Evolutionary conservation across 495 filamentous ascomycete genomes (phyloP), one percentile per base, ranked within the genome.

Genomic region (Penicillium simplicissimum): DNA sequence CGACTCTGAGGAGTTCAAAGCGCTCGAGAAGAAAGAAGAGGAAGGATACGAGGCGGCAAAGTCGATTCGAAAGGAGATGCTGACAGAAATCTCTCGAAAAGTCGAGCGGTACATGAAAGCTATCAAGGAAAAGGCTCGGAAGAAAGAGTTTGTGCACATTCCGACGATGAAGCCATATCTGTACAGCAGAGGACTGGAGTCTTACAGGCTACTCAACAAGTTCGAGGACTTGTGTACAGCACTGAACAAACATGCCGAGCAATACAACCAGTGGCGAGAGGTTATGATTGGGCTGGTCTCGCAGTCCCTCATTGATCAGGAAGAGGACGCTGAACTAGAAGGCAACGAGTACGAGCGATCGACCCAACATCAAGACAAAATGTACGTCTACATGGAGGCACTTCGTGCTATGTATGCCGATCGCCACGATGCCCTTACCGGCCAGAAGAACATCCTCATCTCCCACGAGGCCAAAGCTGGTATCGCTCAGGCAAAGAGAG

Each of bases 261-360:
- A 85, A 52, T 81, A 96, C 28, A 81, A 87, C 15, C 77, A 89
- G 58, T 96, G 90, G 90, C 82, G 93, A 33, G 80, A 87, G 28
- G 76, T 84, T 23, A 84, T 92, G 61, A 80, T 90, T 35, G 77
- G 88, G 52, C 81, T 94, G 19, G 80, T 97, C 2, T 74, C 87
- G 1, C 80, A 86, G 47, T 84, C 90, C 0, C 80, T 98, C 8
- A 88, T 98, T 23, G 95, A 97, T 64, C 85, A 93, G 65, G 92
- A 96, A 52, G 83, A 82, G 14, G 76, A 81, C 8, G 69, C 70
- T 36, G 90, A 95, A 75, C 82, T 87, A 1, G 90, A 92, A 40
- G 94, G 95, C 36, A 85, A 97, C 23, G 94, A 97, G 71, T 96
- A 95, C 62, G 90, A 92, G 61, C 84, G 88, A 15, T 95, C 93